A percentile compares a stretch with the other conserved stretches of the same genome.
Evolutionary conservation across 1,139 yeast genomes (phyloP).

Genomic region (Debaryomyces psychrophilus): DNA sequence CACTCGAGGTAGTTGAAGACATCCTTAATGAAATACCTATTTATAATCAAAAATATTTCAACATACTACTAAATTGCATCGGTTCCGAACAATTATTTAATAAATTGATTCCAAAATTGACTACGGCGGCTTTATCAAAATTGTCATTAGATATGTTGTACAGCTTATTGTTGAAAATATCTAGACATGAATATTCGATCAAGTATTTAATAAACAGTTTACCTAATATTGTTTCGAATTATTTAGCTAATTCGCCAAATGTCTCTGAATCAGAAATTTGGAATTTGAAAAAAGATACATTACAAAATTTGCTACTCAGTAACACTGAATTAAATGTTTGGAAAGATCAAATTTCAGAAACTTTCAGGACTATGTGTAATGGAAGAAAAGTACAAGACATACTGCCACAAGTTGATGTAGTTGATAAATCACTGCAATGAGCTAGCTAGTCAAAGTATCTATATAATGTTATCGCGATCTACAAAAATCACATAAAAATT

Average conservation of each 20-base stretch:
- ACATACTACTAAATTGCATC: slow-evolving; percentile 34
- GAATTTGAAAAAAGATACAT: slow-evolving; percentile 28
- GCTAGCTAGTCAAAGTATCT: not conserved
- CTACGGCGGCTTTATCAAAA: slow-evolving; percentile 21
- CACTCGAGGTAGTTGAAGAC: slow-evolving; percentile 20
- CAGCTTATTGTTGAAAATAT: slow-evolving; percentile 26
- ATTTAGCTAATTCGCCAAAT: slow-evolving; percentile 19
- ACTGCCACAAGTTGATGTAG: slow-evolving; percentile 33
- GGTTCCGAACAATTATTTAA: slow-evolving; percentile 24
- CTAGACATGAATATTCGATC: slow-evolving; percentile 28
- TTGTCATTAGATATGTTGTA: slow-evolving; percentile 33
- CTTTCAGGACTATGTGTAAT: slow-evolving; percentile 32
- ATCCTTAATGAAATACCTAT: slow-evolving; percentile 23
- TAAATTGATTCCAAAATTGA: slow-evolving; percentile 22
- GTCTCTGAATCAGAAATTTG: slow-evolving; percentile 31
- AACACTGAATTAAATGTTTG: slow-evolving; percentile 29
- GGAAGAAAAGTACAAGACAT: slow-evolving; percentile 31
- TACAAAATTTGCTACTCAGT: slow-evolving; percentile 28
- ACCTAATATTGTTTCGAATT: slow-evolving; percentile 30
- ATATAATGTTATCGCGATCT: not conserved
- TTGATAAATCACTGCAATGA: slow-evolving; percentile 26
- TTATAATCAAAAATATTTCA: slow-evolving; percentile 28
- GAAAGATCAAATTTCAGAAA: slow-evolving; percentile 26
- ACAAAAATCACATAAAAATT: not conserved
- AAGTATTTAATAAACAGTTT: slow-evolving; percentile 29